Evolutionary conservation across 768 basidiomycete genomes (phyloP).

Genomic region (Galerina sulciceps): DNA sequence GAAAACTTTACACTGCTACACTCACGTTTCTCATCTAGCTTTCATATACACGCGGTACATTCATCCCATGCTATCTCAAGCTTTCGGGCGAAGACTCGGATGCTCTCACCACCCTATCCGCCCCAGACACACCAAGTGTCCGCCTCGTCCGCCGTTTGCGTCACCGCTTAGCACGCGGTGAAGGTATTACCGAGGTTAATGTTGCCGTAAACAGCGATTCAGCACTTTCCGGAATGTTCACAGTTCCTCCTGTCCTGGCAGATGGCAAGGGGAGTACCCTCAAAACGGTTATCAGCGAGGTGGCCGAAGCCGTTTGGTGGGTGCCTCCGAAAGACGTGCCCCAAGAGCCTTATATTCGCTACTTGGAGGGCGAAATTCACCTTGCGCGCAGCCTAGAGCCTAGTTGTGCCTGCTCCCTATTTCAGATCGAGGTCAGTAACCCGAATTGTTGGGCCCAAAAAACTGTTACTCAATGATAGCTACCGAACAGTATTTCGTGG

Average conservation of each 20-base stretch:
- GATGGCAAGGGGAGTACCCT: background rate
- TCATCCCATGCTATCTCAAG: constrained; percentile 9
- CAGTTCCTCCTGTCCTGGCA: background rate
- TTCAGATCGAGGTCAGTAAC: constrained; percentile 6
- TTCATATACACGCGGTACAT: constrained; percentile 5
- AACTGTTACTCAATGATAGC: background rate
- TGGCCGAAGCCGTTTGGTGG: constrained; percentile 9
- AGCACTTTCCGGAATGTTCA: background rate
- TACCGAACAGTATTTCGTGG: constrained; percentile 7
- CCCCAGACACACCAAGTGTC: background rate
- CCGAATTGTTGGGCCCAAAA: background rate
- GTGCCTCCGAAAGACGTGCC: constrained; percentile 1
- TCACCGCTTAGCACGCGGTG: background rate
- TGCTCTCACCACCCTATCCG: background rate
- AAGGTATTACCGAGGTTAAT: background rate
- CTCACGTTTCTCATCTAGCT: background rate
- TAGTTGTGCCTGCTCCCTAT: constrained; percentile 3
- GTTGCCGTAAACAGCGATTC: background rate
- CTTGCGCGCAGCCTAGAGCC: constrained; percentile 4
- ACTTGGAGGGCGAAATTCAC: constrained; percentile 15
- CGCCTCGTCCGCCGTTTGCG: constrained; percentile 7
- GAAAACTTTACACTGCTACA: background rate
- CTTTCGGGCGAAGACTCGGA: background rate
- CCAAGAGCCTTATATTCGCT: background rate
- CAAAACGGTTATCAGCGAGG: background rate